Base-by-base conservation (phyloP, 1,284 basidiomycete species). In the Vanrija pseudolonga region DNA sequence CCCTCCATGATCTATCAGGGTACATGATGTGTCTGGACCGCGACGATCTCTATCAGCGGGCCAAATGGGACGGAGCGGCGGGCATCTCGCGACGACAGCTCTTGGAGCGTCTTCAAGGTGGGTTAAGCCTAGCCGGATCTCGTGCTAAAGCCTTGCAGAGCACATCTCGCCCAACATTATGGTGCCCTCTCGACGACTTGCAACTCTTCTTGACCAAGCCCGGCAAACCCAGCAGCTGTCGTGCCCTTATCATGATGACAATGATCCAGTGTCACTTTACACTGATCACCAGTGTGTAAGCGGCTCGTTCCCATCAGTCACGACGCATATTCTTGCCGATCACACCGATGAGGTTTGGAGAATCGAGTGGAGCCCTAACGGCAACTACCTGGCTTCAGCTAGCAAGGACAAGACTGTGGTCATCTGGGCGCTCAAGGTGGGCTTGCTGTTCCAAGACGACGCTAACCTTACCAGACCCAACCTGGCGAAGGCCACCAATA, bases 341-440 rank as follows among this genome's bases (percentile, higher is more conserved):
- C 95, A 98, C 74, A 82, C 80, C 14, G 90, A 97, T 69, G 92
- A 98, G 73, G 92, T 98, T 14, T 98, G 95, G 94, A 85, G 89
- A 66, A 77, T 98, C 57, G 87, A 87, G 69, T 98, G 94, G 90
- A 96, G 92, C 72, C 89, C 92, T 65, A 85, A 88, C 69, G 95
- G 96, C 4, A 77, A 77, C 45, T 85, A 83, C 65, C 80, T 98
- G 37, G 96, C 94, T 15, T 93, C 87, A 59, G 89, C 87, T 36
- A 89, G 94, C 56, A 89, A 84, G 69, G 94, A 98, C 74, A 85
- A 84, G 76, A 82, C 82, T 3, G 91, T 89, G 8, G 89, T 96
- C 59, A 87, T 98, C 50, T 98, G 94, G 94, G 82, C 82, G 50
- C 80, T 91, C 53, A 84, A 84, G 71, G 90, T 90, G 71, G 69